Evolutionary conservation across 2,329 filamentous ascomycete species (phyloP).

Genomic region (Ophiostoma sp.): DNA sequence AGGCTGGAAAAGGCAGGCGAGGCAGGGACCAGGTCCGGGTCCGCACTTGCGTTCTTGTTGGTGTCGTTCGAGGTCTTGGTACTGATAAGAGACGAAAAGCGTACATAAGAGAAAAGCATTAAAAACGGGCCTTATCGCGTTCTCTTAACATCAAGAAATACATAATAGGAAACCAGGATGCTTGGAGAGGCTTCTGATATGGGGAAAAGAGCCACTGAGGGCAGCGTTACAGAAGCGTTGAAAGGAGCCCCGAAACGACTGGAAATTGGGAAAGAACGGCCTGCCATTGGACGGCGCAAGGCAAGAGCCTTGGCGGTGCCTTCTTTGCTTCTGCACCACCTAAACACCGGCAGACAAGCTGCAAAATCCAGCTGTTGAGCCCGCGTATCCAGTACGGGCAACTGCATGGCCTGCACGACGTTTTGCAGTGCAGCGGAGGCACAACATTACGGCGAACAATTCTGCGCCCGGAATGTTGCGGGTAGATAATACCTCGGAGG

Average conservation of each 20-base stretch:
- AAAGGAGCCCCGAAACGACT: conserved; percentile 2
- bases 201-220: conserved; percentile 7
- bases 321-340: conserved; percentile 1
- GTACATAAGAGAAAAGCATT: conserved; percentile 27
- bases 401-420: background rate
- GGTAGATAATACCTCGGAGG: conserved; percentile 22
- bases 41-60: background rate
- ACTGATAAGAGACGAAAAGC: conserved; percentile 29
- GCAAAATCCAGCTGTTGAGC: background rate
- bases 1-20: conserved; percentile 6
- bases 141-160: conserved; percentile 40
- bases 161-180: conserved; percentile 39
- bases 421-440: background rate
- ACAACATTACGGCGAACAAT: conserved; percentile 23
- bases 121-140: conserved; percentile 37
- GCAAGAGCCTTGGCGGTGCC: conserved; percentile 20
- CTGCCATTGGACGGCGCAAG: conserved; percentile 20
- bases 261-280: conserved; percentile 15
- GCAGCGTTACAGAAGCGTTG: conserved; percentile 3
- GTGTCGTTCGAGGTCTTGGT: conserved; percentile 16
- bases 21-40: background rate
- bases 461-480: conserved; percentile 21
- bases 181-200: background rate
- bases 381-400: conserved; percentile 14
- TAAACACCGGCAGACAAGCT: background rate